Conservation (phyloP, 2,329 filamentous ascomycete genomes). For the Arachnopeziza araneosa region DNA sequence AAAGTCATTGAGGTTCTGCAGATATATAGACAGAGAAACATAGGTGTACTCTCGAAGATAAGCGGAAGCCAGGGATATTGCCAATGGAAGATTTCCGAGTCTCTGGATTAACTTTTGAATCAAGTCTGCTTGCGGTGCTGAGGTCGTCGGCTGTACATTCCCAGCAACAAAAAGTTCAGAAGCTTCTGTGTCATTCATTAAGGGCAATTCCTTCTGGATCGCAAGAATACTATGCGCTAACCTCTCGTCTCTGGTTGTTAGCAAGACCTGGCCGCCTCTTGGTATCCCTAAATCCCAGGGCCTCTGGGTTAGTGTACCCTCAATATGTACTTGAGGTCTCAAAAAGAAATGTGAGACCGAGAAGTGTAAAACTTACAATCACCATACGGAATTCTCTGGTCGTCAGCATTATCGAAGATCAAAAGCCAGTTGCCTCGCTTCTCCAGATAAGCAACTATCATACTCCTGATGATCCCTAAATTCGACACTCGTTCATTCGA, state of each 20-base stretch:
- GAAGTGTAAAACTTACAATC: background rate
- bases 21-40: background rate
- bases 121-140: background rate
- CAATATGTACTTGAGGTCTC: too few species aligned
- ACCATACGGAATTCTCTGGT: background rate
- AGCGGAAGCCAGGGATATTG: background rate
- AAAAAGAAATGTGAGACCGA: too few species aligned
- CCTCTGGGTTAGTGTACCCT: too few species aligned
- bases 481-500: background rate
- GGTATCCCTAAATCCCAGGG: too few species aligned
- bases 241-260: background rate
- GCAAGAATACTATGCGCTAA: background rate
- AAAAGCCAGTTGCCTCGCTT: background rate
- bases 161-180: background rate
- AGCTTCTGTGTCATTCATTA: background rate
- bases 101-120: background rate
- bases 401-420: background rate
- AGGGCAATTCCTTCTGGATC: background rate
- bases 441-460: background rate
- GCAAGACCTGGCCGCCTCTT: background rate
- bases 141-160: background rate
- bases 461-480: background rate
- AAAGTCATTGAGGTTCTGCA: background rate
- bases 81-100: background rate
- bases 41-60: background rate